Evolutionary conservation across 805 yeast genomes (phyloP), one percentile per base, ranked within the genome.

Genomic region (Blastobotrys muscicola): DNA sequence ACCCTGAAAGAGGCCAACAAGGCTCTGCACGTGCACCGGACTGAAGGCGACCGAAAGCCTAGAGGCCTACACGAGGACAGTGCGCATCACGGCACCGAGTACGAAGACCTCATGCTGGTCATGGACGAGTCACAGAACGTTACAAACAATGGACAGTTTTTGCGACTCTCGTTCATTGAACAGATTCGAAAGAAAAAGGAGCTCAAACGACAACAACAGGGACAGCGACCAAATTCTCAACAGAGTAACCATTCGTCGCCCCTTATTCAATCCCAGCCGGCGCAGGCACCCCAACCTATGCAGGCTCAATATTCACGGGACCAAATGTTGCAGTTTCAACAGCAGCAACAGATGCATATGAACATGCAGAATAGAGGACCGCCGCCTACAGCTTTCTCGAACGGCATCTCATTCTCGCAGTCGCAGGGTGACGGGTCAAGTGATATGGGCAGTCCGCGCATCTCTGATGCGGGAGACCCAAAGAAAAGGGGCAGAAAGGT

Each of bases 161-260:
- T 85, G 71, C 75, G 97, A 50, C 67, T 90, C 41, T 72, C 94
- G 50, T 86, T 89, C 55, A 82, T 90, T 46, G 97, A 90, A 60
- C 92, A 83, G 62, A 78, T 84, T 65, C 70, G 94, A 43, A 70
- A 83, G 38, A 76, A 83, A 58, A 75, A 76, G 55, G 81, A 75
- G 45, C 48, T 34, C 29, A 53, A 41, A 20, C 55, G 36, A 33
- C 48, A 45, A 14, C 56, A 47, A 36, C 50, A 47, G 39, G 48
- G 45, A 26, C 54, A 32, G 8, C 36, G 41, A 8, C 44, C 35
- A n/a, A 16, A 29, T 29, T 26, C 26, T 34, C 47, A 38, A 29
- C 49, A 41, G 33, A 35, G 34, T 8, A 45, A 29, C 2, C 44
- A 31, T 35, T 34, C 49, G 29, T 37, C 51, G 41, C 41, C 38